Base-by-base conservation (phyloP, 495 filamentous ascomycete genomes). In the Hyaloscypha bicolor region DNA sequence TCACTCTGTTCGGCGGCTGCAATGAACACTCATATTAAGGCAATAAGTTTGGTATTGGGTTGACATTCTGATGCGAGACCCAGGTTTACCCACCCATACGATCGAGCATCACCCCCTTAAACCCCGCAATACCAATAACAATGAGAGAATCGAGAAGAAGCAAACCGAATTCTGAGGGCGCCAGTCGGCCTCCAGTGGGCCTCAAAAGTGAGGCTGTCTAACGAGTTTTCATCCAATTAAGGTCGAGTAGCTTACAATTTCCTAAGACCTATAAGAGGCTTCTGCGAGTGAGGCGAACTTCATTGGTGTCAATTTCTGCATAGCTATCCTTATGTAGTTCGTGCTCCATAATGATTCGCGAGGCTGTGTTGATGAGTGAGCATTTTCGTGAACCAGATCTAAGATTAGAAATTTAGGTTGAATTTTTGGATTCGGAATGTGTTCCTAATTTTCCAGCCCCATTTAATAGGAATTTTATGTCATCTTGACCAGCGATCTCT, bases 131-230 rank as follows among this genome's bases (percentile, higher is more conserved):
- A 48, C 42, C 42, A 48, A 48, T 48, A 48, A 48, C 42, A 3
- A 48, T 48, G 42, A 48, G 42, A 3, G 42, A 48, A 48, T 19
- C 42, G 42, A 48, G 6, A 48, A 48, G 42, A 48, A 48, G 16
- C 42, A 48, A 48, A 48, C 4, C 6, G 42, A 48, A 48, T 14
- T 19, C 42, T 48, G 42, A 48, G 42, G 42, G 2, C 42, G 9
- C 42, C 16, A 19, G 42, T 48, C 2, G 42, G 42, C 42, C 42
- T 48, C 42, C 42, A 48, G 42, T 48, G 16, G 42, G 42, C 42
- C 42, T 48, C 42, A 48, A 48, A 48, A 48, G 42, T 48, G 42
- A 48, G 42, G 42, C 42, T 6, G 42, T 48, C 42, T 48, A 48
- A 14, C 42, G 42, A 48, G 42, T 48, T 48, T 48, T 48, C 42